Percentiles rank a stretch among this genome's conserved stretches.
These are phyloP conservation scores for Udeniomyces megalosporus DNA, from an alignment of 768 basidiomycete species.

Conservation along the genomic window DNA sequence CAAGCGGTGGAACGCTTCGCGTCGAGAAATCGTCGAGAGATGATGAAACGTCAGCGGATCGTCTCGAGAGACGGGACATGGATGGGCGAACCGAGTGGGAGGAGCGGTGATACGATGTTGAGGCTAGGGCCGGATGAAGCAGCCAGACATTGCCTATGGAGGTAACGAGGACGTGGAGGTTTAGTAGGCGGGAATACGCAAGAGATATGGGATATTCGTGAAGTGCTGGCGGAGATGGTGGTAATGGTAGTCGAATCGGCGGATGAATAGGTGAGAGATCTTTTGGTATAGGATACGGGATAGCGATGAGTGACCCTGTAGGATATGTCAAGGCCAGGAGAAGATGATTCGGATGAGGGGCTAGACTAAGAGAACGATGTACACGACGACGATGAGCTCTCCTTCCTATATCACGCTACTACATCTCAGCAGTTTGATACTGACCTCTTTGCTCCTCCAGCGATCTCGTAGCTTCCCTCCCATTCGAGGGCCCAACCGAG, in stretches of 20 bases:
- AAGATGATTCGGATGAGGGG: slow-evolving; percentile 19
- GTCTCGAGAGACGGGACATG: no score
- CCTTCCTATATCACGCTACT: no score
- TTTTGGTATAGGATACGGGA: slow-evolving; percentile 23
- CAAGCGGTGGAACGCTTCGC: no score
- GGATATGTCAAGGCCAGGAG: slow-evolving; percentile 20
- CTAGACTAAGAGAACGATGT: slow-evolving; percentile 19
- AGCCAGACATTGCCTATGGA: neutral
- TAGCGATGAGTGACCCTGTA: slow-evolving; percentile 18
- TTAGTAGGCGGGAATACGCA: neutral
- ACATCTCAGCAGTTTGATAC: no score
- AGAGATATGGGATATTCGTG: neutral
- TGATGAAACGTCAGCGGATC: no score
- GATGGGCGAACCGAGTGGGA: no score
- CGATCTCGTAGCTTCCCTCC: slow-evolving; percentile 42
- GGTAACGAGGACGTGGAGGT: neutral
- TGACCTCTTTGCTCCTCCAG: slow-evolving; percentile 25
- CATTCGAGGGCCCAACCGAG: slow-evolving; percentile 6
- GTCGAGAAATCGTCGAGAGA: no score
- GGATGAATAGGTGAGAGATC: slow-evolving; percentile 16
- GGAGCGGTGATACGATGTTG: no score
- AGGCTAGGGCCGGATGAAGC: neutral
- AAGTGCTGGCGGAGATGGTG: neutral
- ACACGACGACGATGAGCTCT: slow-evolving; percentile 8
- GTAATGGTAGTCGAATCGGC: neutral